phyloP scores from a whole-genome alignment of 148 eudicot species.

The Rhododendron henanense region DNA sequence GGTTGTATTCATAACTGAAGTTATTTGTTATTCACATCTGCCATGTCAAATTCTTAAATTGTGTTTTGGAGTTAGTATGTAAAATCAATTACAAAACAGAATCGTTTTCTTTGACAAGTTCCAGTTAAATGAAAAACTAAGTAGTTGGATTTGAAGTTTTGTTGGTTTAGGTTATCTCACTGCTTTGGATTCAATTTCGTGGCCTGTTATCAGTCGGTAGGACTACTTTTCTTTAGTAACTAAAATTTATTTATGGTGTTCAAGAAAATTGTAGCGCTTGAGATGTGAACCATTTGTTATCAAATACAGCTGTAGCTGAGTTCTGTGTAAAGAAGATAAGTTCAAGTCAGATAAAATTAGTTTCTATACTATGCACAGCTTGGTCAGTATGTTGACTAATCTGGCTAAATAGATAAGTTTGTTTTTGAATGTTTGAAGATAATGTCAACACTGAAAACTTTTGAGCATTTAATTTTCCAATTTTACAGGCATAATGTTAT shows the following conservation, averaged over 20 bases:
- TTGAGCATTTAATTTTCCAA: background rate
- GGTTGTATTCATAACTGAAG: background rate
- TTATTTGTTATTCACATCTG: background rate
- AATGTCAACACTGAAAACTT: background rate
- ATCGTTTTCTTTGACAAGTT: background rate
- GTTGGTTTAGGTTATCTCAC: background rate
- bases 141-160: background rate
- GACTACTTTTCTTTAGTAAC: background rate
- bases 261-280: background rate
- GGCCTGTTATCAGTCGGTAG: background rate
- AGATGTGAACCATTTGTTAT: background rate
- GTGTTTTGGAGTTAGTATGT: background rate
- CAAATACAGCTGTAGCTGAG: background rate
- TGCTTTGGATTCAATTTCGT: background rate
- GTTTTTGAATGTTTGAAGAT: conserved; percentile 2
- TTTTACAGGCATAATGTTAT: background rate
- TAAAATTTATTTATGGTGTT: background rate
- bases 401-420: background rate
- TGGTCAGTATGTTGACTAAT: background rate
- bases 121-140: background rate
- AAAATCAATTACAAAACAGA: background rate
- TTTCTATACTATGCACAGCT: background rate
- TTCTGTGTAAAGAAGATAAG: background rate
- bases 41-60: background rate
- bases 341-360: background rate